Percentiles rank a stretch among this genome's conserved stretches.
Evolutionary conservation across 73 alveolate genomes (phyloP).

Genomic region (Tetrahymena borealis): DNA sequence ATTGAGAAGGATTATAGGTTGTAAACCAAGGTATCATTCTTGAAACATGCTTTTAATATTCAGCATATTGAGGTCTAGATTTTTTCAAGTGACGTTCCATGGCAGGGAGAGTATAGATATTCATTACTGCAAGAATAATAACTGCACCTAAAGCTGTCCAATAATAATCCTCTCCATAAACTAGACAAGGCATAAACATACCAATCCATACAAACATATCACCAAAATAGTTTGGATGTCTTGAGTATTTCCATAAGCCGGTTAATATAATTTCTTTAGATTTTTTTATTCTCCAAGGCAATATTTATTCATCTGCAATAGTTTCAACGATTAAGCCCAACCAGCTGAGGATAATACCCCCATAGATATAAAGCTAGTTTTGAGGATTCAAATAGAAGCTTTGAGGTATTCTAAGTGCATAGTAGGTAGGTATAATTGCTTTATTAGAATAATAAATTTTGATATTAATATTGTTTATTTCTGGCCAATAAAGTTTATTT

Average conservation of each 20-base stretch:
- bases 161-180: constrained; percentile 42
- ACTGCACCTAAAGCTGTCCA: constrained; percentile 42
- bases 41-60: background rate
- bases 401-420: constrained; percentile 2
- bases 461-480: background rate
- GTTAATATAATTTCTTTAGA: constrained; percentile 34
- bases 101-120: constrained; percentile 25
- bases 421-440: constrained; percentile 16
- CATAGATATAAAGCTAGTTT: background rate
- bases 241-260: constrained; percentile 65
- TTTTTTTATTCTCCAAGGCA: constrained; percentile 19
- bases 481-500: background rate
- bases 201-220: constrained; percentile 69
- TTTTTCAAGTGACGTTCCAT: constrained; percentile 25
- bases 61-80: background rate
- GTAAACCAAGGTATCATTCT: constrained; percentile 1
- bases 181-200: constrained; percentile 19
- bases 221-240: constrained; percentile 78
- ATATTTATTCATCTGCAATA: constrained; percentile 16
- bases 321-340: background rate
- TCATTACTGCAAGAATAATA: background rate
- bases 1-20: background rate
- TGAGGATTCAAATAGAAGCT: background rate
- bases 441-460: background rate
- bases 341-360: background rate